These are phyloP conservation scores for Lachnellula hyalina DNA, from an alignment of 2,329 filamentous ascomycete genomes.

Conservation along the genomic window DNA sequence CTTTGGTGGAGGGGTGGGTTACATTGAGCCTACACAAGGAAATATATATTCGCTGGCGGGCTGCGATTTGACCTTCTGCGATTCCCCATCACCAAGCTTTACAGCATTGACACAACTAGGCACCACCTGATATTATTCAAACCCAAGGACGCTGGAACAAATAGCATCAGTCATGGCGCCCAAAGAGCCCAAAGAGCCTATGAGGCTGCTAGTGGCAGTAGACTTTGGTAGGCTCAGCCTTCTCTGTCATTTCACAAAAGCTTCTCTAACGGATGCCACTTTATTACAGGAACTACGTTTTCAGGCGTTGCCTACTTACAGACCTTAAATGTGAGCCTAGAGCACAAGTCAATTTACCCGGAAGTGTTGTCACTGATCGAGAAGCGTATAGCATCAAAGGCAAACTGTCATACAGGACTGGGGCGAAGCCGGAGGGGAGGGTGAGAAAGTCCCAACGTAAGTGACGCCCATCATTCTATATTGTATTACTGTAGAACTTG, in stretches of 20 bases:
- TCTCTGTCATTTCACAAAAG: background rate
- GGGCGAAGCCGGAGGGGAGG: background rate
- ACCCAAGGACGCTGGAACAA: too few species aligned
- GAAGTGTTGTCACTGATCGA: too few species aligned
- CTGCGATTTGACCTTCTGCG: background rate
- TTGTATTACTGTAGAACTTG: background rate
- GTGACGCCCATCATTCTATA: background rate
- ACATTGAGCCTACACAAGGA: background rate
- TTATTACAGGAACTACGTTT: background rate
- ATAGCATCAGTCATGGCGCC: background rate
- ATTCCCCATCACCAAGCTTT: background rate
- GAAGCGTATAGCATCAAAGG: background rate
- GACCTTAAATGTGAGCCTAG: background rate
- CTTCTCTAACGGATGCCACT: background rate
- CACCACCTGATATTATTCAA: too few species aligned
- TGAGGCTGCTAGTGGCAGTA: background rate
- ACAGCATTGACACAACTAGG: too few species aligned
- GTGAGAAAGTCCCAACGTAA: background rate
- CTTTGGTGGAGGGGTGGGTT: background rate
- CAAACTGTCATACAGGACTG: background rate
- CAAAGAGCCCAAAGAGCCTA: background rate
- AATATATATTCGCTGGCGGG: background rate
- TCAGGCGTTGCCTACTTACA: background rate
- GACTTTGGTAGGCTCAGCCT: background rate
- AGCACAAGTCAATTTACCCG: too few species aligned